These are phyloP conservation scores for Orychophragmus violaceus DNA, from an alignment of 345 rosid species.

Conservation along the genomic window DNA sequence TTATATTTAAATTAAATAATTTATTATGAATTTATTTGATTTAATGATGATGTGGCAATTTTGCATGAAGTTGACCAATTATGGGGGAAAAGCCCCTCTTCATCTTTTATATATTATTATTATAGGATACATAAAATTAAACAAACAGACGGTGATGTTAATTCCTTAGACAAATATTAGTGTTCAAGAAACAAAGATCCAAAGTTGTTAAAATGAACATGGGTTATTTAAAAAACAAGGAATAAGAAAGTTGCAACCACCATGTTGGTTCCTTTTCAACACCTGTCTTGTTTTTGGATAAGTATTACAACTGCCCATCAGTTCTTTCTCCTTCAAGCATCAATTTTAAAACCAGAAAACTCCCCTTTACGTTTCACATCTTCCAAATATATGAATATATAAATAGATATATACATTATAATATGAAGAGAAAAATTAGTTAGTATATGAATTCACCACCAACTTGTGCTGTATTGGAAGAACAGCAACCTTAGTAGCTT, in stretches of 20 bases:
- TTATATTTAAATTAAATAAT: no score
- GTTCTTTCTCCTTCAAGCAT: constrained; percentile 21
- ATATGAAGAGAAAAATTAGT: constrained; percentile 1
- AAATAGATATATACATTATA: not conserved
- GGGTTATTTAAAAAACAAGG: constrained; percentile 17
- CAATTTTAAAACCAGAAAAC: not conserved
- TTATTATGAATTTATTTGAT: no score
- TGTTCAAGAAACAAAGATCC: constrained; percentile 6
- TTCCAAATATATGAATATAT: constrained; percentile 11
- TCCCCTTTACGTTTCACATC: constrained; percentile 28
- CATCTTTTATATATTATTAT: no score
- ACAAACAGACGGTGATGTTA: constrained; percentile 1
- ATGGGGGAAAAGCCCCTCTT: no score
- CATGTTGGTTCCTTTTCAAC: constrained; percentile 21
- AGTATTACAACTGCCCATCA: constrained; percentile 1
- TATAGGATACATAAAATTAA: no score
- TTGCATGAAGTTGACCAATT: no score
- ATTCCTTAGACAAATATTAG: not conserved
- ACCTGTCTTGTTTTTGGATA: constrained; percentile 16
- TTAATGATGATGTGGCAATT: no score
- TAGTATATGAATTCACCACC: constrained; percentile 25
- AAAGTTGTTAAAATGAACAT: constrained; percentile 14
- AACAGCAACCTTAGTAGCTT: constrained; percentile 37
- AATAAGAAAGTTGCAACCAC: constrained; percentile 28
- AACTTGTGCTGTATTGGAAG: constrained; percentile 25